These are phyloP conservation scores for Pseudogymnoascus sp. DNA, from an alignment of 2,329 filamentous ascomycete genomes.

Conservation along the genomic window DNA sequence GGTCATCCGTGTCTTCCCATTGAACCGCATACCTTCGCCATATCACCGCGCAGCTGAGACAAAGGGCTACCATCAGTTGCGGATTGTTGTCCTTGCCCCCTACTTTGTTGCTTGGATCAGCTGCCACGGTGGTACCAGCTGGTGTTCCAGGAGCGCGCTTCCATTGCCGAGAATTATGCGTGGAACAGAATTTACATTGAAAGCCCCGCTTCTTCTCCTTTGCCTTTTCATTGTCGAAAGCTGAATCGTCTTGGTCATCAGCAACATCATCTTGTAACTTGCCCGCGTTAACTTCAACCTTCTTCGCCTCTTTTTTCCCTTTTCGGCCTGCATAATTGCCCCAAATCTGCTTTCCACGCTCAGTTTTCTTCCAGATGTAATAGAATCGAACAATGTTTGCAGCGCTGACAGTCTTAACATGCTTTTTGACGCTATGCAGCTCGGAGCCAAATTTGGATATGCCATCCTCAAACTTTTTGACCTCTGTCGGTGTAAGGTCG, in stretches of 20 bases:
- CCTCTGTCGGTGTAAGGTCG: slow-evolving; percentile 65
- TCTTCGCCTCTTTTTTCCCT: slow-evolving; percentile 78
- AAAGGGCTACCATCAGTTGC: slow-evolving; percentile 73
- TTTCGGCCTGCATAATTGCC: slow-evolving; percentile 80
- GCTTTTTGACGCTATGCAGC: slow-evolving; percentile 69
- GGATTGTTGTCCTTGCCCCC: slow-evolving; percentile 64
- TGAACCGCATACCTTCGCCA: slow-evolving; percentile 96
- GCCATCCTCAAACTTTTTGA: slow-evolving; percentile 86
- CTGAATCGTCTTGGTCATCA: slow-evolving; percentile 87
- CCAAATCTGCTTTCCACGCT: slow-evolving; percentile 80
- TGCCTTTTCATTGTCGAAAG: slow-evolving; percentile 83
- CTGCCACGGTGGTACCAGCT: slow-evolving; percentile 60
- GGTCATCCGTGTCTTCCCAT: slow-evolving; percentile 89
- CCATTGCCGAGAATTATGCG: slow-evolving; percentile 79
- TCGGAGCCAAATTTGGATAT: slow-evolving; percentile 89
- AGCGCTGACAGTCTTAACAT: slow-evolving; percentile 75
- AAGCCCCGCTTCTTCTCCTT: slow-evolving; percentile 71
- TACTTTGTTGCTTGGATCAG: slow-evolving; percentile 55
- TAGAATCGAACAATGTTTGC: slow-evolving; percentile 84
- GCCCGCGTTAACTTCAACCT: slow-evolving; percentile 58
- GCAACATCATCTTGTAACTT: slow-evolving; percentile 89
- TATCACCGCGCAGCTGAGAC: slow-evolving; percentile 79
- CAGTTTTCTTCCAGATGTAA: slow-evolving; percentile 96
- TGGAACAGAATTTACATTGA: slow-evolving; percentile 86
- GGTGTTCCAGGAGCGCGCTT: slow-evolving; percentile 74